A percentile compares a stretch with the other conserved stretches of the same genome.
Evolutionary conservation across 2,329 filamentous ascomycete genomes (phyloP).

Genomic region (Paracoccidioides brasiliensis): DNA sequence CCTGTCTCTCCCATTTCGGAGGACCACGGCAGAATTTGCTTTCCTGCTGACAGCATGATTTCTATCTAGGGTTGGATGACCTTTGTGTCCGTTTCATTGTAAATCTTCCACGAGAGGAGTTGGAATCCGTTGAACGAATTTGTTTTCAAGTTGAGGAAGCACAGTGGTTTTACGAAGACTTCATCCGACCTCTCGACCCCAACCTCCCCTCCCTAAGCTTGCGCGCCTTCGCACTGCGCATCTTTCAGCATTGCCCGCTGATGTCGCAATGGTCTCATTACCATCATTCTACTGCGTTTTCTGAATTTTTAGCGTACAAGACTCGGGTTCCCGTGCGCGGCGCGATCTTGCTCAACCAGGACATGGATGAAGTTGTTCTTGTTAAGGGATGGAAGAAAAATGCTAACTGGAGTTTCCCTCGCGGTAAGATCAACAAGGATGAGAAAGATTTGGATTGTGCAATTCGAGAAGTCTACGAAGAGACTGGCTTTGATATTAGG

Average conservation of each 20-base stretch:
- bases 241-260: conserved; percentile 88
- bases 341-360: conserved; percentile 79
- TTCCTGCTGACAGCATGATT: not conserved
- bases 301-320: conserved; percentile 89
- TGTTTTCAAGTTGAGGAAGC: conserved; percentile 98
- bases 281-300: conserved; percentile 70
- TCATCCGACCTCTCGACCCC: conserved; percentile 81
- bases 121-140: conserved; percentile 80
- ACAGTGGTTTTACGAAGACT: conserved; percentile 99
- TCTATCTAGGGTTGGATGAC: conserved; percentile 75
- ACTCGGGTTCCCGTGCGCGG: conserved; percentile 85
- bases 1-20: too few species aligned
- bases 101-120: conserved; percentile 84
- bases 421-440: conserved; percentile 97
- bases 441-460: conserved; percentile 91
- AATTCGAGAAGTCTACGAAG: conserved; percentile 86
- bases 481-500: conserved; percentile 78
- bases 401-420: conserved; percentile 89
- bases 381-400: conserved; percentile 98
- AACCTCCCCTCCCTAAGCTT: conserved; percentile 73
- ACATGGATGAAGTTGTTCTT: conserved; percentile 86
- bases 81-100: conserved; percentile 96
- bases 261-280: conserved; percentile 67
- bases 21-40: not conserved
- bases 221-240: conserved; percentile 71